Base-by-base conservation (phyloP, 176 grass and related monocot species). In the Musa acuminata region DNA sequence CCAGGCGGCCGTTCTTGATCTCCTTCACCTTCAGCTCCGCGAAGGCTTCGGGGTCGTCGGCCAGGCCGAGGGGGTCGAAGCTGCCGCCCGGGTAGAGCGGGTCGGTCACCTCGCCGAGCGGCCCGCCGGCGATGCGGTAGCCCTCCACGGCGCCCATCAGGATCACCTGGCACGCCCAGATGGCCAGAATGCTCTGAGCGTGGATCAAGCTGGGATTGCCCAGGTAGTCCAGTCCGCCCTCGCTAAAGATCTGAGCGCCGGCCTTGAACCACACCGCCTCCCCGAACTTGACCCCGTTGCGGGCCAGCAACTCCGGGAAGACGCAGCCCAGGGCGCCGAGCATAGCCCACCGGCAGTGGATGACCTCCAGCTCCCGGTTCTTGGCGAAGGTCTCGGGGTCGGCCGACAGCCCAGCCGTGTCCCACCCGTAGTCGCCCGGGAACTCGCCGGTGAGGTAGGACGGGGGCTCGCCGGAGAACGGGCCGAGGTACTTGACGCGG, bases 181-280 rank as follows among this genome's bases (percentile, higher is more conserved):
- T 91, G 22, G 92, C 89, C 0, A 96, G 76, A 60, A 96, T 96
- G 82, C 92, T 96, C 77, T 96, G 92, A 0, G 89, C 92, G 24
- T 96, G 92, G 74, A 96, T 60, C 67, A 96, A 52, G 89, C 84
- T 87, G 0, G 92, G 92, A 80, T 96, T 96, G 67, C 92, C 92
- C 13, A 96, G 76, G 84, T 96, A 96, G 82, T 96, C 92, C 1
- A 96, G 77, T 0, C 92, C 92, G 0, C 92, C 92, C 52, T 96
- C 92, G 51, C 88, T 91, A 73, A 96, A 96, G 71, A 96, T 96
- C 49, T 96, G 92, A 7, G 92, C 72, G 0, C 92, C 92, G 0
- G 86, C 92, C 82, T 96, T 96, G 89, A 96, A 96, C 92, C 92
- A 96, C 19, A 96, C 89, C 0, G 92, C 92, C 92, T 96, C 89